Evolutionary conservation across 768 basidiomycete species (phyloP), one percentile per base, ranked within the genome.

Genomic region (Mycena polygramma): DNA sequence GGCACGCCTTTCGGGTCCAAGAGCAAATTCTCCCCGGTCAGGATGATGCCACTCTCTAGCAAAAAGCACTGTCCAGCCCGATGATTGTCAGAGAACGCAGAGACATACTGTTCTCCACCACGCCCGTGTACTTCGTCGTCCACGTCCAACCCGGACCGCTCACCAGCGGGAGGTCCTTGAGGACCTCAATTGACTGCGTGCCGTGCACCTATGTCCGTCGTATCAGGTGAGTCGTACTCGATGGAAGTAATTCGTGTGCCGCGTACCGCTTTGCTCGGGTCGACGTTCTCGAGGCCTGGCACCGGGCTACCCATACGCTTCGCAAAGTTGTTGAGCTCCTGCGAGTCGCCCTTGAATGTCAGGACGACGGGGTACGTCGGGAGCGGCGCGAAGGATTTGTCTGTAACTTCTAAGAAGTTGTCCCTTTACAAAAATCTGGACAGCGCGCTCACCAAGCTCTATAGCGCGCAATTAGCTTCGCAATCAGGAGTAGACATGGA

Each of bases 301-400:
- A 91, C 79, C 11, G 83, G 69, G 67, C 77, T 74, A 49, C 81
- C 76, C 71, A 85, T 82, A 43, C 82, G 81, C 37, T 88, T 84
- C 26, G 86, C 82, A 79, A 96, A 97, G 69, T 90, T 78, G 68
- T 90, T 90, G 22, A 95, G 85, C 63, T 95, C 94, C 57, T 87
- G 83, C 65, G 84, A 87, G 45, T 86, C 83, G 14, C 92, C 91
- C 81, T 94, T 95, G 76, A 95, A 85, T 36, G 79, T 82, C 7
- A 96, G 85, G 0, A 94, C 92, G 19, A 94, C 93, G 2, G 95
- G 94, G 79, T 92, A 97, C 0, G 95, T 96, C 11, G 95, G 95
- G 75, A 96, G 84, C 4, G 94, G 88, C 17, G 91, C 83, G 80
- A 93, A 97, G 36, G 86, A 83, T 69, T 87, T 85, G 80, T 92